Conservation (phyloP, 345 rosid species). For the Populus simonii region DNA sequence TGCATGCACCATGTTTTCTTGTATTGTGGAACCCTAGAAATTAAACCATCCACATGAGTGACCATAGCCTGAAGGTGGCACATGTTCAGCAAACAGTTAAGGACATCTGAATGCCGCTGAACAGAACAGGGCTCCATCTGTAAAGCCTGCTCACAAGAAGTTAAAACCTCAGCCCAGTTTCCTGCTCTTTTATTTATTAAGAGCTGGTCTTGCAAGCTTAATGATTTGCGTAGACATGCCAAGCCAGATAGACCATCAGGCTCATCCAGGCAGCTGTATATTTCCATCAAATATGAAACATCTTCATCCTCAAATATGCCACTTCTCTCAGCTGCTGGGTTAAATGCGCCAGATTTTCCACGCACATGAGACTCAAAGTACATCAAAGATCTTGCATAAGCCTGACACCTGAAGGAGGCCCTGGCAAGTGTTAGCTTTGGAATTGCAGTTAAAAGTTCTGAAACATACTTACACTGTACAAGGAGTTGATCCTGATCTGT, state of each 20-base stretch:
- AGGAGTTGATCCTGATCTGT: slow-evolving; percentile 70
- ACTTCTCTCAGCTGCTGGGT: slow-evolving; percentile 85
- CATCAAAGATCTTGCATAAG: slow-evolving; percentile 95
- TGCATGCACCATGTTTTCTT: slow-evolving; percentile 99
- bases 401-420: slow-evolving; percentile 90
- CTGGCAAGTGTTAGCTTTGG: slow-evolving; percentile 87
- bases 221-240: slow-evolving; percentile 77
- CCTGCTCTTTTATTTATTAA: slow-evolving; percentile 83
- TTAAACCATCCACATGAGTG: slow-evolving; percentile 88
- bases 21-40: slow-evolving; percentile 81
- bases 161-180: slow-evolving; percentile 94
- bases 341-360: slow-evolving; percentile 83
- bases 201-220: slow-evolving; percentile 83
- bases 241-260: slow-evolving; percentile 92
- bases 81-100: slow-evolving; percentile 91
- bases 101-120: slow-evolving; percentile 90
- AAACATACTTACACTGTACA: slow-evolving; percentile 79
- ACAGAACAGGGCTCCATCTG: slow-evolving; percentile 90
- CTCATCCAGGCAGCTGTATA: slow-evolving; percentile 90
- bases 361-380: slow-evolving; percentile 91
- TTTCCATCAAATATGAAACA: slow-evolving; percentile 90
- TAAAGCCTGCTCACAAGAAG: slow-evolving; percentile 93
- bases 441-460: slow-evolving; percentile 74
- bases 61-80: slow-evolving; percentile 99
- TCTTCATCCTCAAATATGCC: slow-evolving; percentile 85